Conservation (phyloP, 2,329 filamentous ascomycete genomes). For the Aureobasidium sp. region DNA sequence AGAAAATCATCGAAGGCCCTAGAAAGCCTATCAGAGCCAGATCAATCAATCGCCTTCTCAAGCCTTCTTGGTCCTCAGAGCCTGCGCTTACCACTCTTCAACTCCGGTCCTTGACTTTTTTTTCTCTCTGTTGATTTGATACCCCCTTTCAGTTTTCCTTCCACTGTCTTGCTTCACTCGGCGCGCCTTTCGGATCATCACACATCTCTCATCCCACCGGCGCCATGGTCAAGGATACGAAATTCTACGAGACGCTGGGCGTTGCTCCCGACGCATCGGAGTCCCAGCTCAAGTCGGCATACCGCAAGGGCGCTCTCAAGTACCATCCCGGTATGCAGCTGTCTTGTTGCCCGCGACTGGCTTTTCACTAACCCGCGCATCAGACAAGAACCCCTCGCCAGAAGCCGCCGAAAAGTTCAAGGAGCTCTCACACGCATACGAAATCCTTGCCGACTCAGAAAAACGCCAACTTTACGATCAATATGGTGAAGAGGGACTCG, state of each 20-base stretch:
- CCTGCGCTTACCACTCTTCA: conserved; percentile 12
- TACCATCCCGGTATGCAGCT: conserved; percentile 66
- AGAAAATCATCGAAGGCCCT: conserved; percentile 15
- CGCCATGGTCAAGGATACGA: conserved; percentile 72
- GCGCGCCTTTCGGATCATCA: neutral
- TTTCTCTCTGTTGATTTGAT: conserved; percentile 14
- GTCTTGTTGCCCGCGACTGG: no score
- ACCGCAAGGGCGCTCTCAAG: conserved; percentile 76
- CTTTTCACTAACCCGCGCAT: neutral
- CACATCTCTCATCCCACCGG: conserved; percentile 18
- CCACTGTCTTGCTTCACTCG: neutral
- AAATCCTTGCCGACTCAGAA: conserved; percentile 84
- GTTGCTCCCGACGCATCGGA: conserved; percentile 76
- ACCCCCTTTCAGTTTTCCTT: conserved; percentile 5
- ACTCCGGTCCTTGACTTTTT: conserved; percentile 13
- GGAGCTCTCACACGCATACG: conserved; percentile 91
- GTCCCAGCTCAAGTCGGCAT: conserved; percentile 82
- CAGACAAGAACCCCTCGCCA: conserved; percentile 95
- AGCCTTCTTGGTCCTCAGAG: conserved; percentile 8
- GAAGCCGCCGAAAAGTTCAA: conserved; percentile 97
- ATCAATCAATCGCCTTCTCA: conserved; percentile 12
- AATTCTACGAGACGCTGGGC: conserved; percentile 71
- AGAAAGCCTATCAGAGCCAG: conserved; percentile 6
- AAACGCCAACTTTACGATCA: conserved; percentile 93
- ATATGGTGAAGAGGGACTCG: conserved; percentile 93